Evolutionary conservation across 768 basidiomycete species (phyloP).

Genomic region (Clitopilus passeckerianus): DNA sequence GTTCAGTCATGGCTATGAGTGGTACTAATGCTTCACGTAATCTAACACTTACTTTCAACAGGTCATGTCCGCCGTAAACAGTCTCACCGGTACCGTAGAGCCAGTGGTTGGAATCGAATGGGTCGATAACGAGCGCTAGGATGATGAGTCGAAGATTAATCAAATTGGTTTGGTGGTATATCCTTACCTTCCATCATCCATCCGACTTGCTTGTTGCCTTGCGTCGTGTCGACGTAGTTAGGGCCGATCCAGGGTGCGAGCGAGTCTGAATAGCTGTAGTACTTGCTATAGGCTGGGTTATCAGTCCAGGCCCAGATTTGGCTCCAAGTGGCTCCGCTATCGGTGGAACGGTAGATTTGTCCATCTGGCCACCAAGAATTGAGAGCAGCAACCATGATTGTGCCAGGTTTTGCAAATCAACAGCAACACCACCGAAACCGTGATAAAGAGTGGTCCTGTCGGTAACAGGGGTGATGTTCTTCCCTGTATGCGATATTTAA

Average conservation of each 20-base stretch:
- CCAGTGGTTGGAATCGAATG: slow-evolving; percentile 67
- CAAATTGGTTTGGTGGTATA: not conserved
- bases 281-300: slow-evolving; percentile 43
- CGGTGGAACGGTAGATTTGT: slow-evolving; percentile 56
- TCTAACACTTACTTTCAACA: slow-evolving; percentile 13
- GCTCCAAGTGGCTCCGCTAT: slow-evolving; percentile 57
- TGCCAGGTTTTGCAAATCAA: slow-evolving; percentile 58
- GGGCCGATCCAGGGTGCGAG: slow-evolving; percentile 60
- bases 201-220: slow-evolving; percentile 48
- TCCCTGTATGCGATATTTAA: slow-evolving; percentile 28
- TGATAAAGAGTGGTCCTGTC: slow-evolving; percentile 50
- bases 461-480: slow-evolving; percentile 57
- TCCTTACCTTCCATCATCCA: slow-evolving; percentile 66
- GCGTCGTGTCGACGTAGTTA: slow-evolving; percentile 35
- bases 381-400: slow-evolving; percentile 63
- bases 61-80: slow-evolving; percentile 45
- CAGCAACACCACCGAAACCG: slow-evolving; percentile 58
- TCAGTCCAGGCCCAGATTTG: slow-evolving; percentile 50
- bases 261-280: slow-evolving; percentile 49
- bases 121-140: slow-evolving; percentile 51
- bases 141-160: not conserved
- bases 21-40: slow-evolving; percentile 13
- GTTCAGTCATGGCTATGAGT: not conserved
- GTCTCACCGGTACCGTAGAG: slow-evolving; percentile 68
- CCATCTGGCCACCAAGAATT: slow-evolving; percentile 66